Evolutionary conservation across 345 rosid species (phyloP).

Genomic region (Dimocarpus longan): DNA sequence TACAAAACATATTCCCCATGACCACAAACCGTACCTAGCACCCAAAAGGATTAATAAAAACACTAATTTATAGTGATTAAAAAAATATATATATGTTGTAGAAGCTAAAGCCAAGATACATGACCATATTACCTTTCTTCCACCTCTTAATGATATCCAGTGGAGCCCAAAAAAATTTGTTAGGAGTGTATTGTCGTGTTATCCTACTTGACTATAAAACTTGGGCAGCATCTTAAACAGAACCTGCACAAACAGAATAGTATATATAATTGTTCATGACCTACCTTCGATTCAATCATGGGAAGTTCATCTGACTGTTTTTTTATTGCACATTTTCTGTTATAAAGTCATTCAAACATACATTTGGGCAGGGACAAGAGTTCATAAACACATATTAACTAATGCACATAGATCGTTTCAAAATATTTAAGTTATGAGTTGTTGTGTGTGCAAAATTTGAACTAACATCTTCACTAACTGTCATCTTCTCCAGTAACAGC

Average conservation of each 20-base stretch:
- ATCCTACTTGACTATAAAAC: constrained; percentile 70
- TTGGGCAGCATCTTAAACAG: constrained; percentile 78
- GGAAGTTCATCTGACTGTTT: neutral
- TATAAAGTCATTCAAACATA: neutral
- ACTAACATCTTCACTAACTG: too few relatives aligned
- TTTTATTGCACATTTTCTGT: neutral
- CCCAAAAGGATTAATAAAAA: constrained; percentile 25
- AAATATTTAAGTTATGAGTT: too few relatives aligned
- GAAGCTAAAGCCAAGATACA: constrained; percentile 7
- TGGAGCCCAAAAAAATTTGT: constrained; percentile 93
- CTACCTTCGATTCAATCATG: neutral
- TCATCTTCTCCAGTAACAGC: too few relatives aligned
- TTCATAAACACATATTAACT: neutral
- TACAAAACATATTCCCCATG: too few relatives aligned
- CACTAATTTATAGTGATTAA: constrained; percentile 18
- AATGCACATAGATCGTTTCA: too few relatives aligned
- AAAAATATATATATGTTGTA: constrained; percentile 7
- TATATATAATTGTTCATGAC: neutral
- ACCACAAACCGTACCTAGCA: constrained; percentile 61
- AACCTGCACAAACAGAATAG: constrained; percentile 50
- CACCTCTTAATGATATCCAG: constrained; percentile 68
- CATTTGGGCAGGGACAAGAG: too few relatives aligned
- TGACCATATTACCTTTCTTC: constrained; percentile 65
- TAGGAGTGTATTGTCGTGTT: constrained; percentile 87
- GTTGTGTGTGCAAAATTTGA: too few relatives aligned